Base-by-base conservation (phyloP, 768 basidiomycete species). In the Sistotremastrum niveocremeum region DNA sequence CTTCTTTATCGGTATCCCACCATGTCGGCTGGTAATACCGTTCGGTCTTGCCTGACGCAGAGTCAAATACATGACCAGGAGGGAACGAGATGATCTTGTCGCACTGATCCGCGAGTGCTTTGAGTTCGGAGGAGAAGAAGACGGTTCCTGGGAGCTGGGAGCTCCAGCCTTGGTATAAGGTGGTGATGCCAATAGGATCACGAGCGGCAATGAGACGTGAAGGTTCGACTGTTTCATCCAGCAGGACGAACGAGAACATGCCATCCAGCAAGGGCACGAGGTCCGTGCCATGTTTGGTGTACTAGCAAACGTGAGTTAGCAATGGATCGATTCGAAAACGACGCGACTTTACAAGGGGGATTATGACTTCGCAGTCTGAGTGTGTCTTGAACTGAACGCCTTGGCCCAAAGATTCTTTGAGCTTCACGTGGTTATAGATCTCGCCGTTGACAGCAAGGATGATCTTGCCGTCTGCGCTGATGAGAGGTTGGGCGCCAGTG, bases 161-260 rank as follows among this genome's bases (percentile, higher is more conserved):
- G 64, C 71, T 79, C 85, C 85, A 90, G 37, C 95, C 95, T 66
- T 94, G 91, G 65, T 98, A 99, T 6, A 99, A 71, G n/a, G 95
- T 97, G 43, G 95, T 98, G 61, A 98, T 89, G 28, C 95, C 95
- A 57, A 99, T 81, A 29, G 95, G 91, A 60, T 99, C 95, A 35
- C 95, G 85, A 4, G 91, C 90, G 49, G 93, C 95, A 56, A 99
- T 90, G 50, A 99, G 70, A 46, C 94, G 79, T 28, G 89, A 72
- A 6, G 94, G 94, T 1, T 83, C 70, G 49, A 85, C 82, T 8
- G 89, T 86, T 59, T 93, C 89, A 65, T 99, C 95, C 48, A 98
- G 71, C 39, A 98, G 76, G 51, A 97, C 84, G 58, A 98, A 99
- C 2, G 94, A 91, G 69, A 99, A 99, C 88, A 99, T 94, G 52